phyloP scores from a whole-genome alignment of 139 green algal genomes.

The Desmodesmus armatus region DNA sequence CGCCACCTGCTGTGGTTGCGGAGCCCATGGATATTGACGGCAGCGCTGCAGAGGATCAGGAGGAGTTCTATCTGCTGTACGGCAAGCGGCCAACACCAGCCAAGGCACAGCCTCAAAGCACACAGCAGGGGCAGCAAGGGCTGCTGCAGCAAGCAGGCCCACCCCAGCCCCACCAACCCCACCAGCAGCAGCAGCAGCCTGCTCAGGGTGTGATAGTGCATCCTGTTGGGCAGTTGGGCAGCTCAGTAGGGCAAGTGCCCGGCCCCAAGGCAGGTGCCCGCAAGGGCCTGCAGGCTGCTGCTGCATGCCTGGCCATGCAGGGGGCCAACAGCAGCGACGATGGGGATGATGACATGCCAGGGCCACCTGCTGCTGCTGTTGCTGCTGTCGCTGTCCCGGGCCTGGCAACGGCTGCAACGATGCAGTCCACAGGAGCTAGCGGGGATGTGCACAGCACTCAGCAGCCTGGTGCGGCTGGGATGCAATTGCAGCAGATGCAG shows the following conservation, averaged over 20 bases:
- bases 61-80: background rate
- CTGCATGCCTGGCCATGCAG: constrained; percentile 22
- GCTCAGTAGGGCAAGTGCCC: background rate
- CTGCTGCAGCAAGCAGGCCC: background rate
- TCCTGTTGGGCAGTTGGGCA: background rate
- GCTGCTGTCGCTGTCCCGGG: no score
- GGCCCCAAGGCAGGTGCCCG: background rate
- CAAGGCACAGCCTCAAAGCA: background rate
- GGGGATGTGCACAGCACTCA: background rate
- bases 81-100: no score
- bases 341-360: background rate
- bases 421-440: no score
- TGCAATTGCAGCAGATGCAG: constrained; percentile 3
- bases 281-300: background rate
- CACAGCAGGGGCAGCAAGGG: background rate
- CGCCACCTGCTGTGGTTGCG: constrained; percentile 5
- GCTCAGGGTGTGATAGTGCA: background rate
- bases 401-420: no score
- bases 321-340: background rate
- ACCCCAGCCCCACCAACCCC: background rate
- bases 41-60: background rate
- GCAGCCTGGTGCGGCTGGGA: background rate
- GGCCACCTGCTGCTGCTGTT: background rate
- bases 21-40: background rate
- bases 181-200: background rate